phyloP scores from a whole-genome alignment of 2,329 filamentous ascomycete species.

The Helotiales sp. region DNA sequence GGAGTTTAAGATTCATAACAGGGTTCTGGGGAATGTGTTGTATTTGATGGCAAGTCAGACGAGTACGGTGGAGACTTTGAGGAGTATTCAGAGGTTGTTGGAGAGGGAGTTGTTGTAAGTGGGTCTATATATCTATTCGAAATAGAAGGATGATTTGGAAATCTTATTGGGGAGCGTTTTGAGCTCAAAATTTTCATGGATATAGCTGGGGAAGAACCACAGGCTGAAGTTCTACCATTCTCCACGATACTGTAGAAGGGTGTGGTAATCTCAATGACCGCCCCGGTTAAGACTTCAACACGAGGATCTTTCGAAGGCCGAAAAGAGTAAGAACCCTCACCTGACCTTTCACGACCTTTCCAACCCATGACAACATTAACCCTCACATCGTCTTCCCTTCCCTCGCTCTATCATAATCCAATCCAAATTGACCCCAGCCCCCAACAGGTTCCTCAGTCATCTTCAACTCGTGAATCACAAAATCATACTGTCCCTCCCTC shows the following conservation, averaged over 20 bases:
- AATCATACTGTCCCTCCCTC: conserved; percentile 54
- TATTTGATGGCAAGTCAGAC: conserved; percentile 59
- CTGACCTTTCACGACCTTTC: no score
- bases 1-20: conserved; percentile 48
- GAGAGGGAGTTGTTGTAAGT: conserved; percentile 8
- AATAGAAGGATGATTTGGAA: no score
- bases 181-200: no score
- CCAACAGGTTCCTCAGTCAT: conserved; percentile 54
- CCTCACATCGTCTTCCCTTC: conserved; percentile 28
- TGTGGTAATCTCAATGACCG: background rate
- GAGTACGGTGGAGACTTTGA: conserved; percentile 30
- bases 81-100: conserved; percentile 24
- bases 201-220: no score
- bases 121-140: no score
- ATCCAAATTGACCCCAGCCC: conserved; percentile 55
- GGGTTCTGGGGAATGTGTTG: conserved; percentile 58
- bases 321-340: no score
- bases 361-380: background rate
- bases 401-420: conserved; percentile 44
- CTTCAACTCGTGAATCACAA: conserved; percentile 53
- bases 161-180: no score
- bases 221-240: no score
- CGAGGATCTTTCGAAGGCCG: no score
- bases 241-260: no score
- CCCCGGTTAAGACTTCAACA: no score